Percentiles rank a stretch among this genome's conserved stretches.
Evolutionary conservation across 1,139 yeast species (phyloP).

Genomic region (Candida tropicalis): DNA sequence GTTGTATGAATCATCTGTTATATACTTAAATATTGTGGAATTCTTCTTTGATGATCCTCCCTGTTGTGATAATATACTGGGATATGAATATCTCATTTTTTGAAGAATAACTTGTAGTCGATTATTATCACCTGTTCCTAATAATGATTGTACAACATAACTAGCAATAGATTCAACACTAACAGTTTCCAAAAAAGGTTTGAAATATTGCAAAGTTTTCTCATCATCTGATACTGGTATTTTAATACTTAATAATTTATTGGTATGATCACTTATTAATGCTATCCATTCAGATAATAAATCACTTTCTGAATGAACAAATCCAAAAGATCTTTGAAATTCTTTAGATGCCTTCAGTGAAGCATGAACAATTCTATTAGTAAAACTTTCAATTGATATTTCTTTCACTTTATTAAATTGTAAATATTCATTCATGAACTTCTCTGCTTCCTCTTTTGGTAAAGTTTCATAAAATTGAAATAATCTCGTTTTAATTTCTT

Average conservation of each 20-base stretch:
- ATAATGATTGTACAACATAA: slow-evolving; percentile 8
- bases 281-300: slow-evolving; percentile 11
- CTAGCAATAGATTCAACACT: slow-evolving; percentile 9
- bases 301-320: background rate
- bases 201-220: slow-evolving; percentile 10
- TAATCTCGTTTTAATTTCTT: slow-evolving; percentile 5
- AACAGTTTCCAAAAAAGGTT: slow-evolving; percentile 10
- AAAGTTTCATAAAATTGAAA: slow-evolving; percentile 14
- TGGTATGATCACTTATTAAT: background rate
- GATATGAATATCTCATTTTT: slow-evolving; percentile 9
- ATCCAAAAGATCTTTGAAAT: background rate
- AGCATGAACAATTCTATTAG: slow-evolving; percentile 12
- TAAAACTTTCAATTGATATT: slow-evolving; percentile 24
- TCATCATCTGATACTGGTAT: slow-evolving; percentile 9
- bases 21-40: slow-evolving; percentile 5
- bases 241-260: slow-evolving; percentile 20
- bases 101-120: slow-evolving; percentile 2
- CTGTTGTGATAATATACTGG: slow-evolving; percentile 1
- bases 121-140: slow-evolving; percentile 6
- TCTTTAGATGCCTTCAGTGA: slow-evolving; percentile 4
- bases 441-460: slow-evolving; percentile 4
- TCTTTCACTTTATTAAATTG: slow-evolving; percentile 29
- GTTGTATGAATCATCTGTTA: slow-evolving; percentile 11
- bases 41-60: background rate
- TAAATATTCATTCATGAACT: slow-evolving; percentile 29